Evolutionary conservation across 495 filamentous ascomycete species (phyloP).

Genomic region (Penicillium samsonianum): DNA sequence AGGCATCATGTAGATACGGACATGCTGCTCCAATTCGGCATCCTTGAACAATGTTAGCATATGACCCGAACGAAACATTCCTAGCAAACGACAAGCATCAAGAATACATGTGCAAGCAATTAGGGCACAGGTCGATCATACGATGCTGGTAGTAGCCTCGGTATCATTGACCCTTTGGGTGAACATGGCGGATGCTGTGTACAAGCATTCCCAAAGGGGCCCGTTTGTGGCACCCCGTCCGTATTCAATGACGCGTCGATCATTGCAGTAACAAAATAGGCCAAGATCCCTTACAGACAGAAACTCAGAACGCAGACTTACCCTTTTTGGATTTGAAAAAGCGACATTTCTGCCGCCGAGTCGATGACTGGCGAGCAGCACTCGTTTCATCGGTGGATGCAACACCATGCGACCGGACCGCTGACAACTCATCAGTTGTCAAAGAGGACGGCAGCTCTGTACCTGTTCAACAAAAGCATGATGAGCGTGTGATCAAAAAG

Average conservation of each 20-base stretch:
- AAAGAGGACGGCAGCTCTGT: conserved; percentile 15
- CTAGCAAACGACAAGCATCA: background rate
- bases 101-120: background rate
- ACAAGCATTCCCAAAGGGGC: conserved; percentile 1
- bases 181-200: background rate
- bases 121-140: background rate
- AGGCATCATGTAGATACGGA: conserved; percentile 42
- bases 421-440: conserved; percentile 38
- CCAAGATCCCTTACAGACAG: conserved; percentile 4
- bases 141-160: background rate
- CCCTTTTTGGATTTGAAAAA: conserved; percentile 32
- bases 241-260: conserved; percentile 8
- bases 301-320: conserved; percentile 20
- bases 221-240: background rate
- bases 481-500: conserved; percentile 44
- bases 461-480: conserved; percentile 20
- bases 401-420: conserved; percentile 32
- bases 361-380: conserved; percentile 25
- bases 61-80: background rate
- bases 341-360: conserved; percentile 29
- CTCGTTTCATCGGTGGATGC: conserved; percentile 20
- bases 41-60: conserved; percentile 35
- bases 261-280: background rate
- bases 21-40: conserved; percentile 45
- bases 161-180: conserved; percentile 3